Percentiles rank a stretch among this genome's conserved stretches.
phyloP scores from a whole-genome alignment of 345 rosid genomes.

The Salix exigua region DNA sequence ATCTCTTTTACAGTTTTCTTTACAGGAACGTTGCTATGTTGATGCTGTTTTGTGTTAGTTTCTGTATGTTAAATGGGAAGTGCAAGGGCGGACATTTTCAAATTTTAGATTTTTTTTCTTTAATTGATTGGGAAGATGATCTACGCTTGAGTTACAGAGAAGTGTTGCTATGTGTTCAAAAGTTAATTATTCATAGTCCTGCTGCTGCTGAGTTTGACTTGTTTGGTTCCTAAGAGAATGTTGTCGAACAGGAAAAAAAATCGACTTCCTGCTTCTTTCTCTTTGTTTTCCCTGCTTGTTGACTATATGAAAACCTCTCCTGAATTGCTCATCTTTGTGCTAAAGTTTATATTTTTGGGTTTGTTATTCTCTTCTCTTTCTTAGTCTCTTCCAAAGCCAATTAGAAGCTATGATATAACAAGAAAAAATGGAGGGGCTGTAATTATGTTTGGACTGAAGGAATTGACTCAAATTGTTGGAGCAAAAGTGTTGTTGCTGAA shows the following conservation, averaged over 20 bases:
- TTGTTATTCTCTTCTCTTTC: background rate
- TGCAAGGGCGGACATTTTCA: background rate
- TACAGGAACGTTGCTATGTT: background rate
- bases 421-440: background rate
- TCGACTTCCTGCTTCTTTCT: background rate
- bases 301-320: background rate
- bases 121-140: background rate
- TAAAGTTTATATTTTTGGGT: background rate
- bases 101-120: background rate
- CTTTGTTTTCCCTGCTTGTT: background rate
- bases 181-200: background rate
- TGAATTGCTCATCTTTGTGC: background rate
- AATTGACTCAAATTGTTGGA: background rate
- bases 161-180: background rate
- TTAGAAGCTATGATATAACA: background rate
- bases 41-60: too few species aligned
- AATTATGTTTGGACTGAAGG: background rate
- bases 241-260: background rate
- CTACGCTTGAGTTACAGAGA: background rate
- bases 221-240: background rate
- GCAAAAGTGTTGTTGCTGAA: background rate
- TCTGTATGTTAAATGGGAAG: background rate
- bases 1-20: conserved; percentile 1
- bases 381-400: background rate
- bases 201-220: background rate